A percentile compares a stretch with the other conserved stretches of the same genome.
Evolutionary conservation across 768 basidiomycete genomes (phyloP).

Genomic region (Trametes punicea): DNA sequence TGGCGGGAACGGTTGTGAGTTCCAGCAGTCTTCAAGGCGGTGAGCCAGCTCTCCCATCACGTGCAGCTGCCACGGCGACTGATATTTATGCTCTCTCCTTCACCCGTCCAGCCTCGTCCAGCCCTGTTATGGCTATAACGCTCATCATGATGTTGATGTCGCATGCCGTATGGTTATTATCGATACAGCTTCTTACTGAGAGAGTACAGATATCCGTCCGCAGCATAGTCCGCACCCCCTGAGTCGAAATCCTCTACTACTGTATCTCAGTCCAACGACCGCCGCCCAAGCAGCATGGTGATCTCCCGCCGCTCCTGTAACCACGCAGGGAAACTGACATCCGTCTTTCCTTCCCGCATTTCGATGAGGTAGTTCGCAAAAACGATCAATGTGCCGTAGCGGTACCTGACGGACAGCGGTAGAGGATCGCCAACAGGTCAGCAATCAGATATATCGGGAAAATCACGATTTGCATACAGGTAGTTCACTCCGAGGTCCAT

Average conservation of each 20-base stretch:
- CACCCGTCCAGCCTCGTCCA: background rate
- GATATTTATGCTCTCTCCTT: constrained; percentile 12
- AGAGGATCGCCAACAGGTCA: constrained; percentile 3
- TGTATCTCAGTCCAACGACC: constrained; percentile 66
- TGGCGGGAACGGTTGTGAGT: constrained; percentile 1
- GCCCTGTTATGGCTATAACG: background rate
- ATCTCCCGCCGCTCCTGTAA: constrained; percentile 83
- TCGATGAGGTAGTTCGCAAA: constrained; percentile 96
- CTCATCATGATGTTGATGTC: constrained; percentile 13
- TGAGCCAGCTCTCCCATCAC: constrained; percentile 22
- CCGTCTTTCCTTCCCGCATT: constrained; percentile 36
- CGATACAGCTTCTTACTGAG: background rate
- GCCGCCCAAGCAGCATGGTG: constrained; percentile 61
- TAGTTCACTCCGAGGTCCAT: constrained; percentile 84
- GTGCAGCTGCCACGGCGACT: constrained; percentile 20
- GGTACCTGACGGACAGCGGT: constrained; percentile 48
- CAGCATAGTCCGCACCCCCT: background rate
- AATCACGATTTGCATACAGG: constrained; percentile 41
- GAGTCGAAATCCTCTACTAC: background rate
- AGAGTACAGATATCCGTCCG: constrained; percentile 1
- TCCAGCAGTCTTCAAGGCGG: constrained; percentile 14
- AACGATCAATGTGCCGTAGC: constrained; percentile 89
- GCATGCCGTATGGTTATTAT: background rate
- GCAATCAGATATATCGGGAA: constrained; percentile 14
- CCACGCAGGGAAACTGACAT: constrained; percentile 76